Conservation (phyloP, 2,329 filamentous ascomycete genomes). For the Calycina marina region DNA sequence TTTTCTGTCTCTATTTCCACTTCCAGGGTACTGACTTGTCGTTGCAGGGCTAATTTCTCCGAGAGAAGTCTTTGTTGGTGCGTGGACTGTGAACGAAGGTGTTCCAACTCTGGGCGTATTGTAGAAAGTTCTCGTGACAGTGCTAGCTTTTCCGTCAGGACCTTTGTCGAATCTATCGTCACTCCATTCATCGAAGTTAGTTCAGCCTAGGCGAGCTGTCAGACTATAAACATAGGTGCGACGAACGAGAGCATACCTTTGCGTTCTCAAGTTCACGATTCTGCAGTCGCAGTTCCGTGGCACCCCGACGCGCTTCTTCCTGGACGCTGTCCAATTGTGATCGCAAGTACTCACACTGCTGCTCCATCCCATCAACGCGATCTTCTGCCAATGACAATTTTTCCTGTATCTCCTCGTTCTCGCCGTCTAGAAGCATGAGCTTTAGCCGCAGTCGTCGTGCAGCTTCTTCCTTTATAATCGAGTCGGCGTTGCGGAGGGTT, state of each 20-base stretch:
- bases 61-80: conserved; percentile 54
- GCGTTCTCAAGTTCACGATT: conserved; percentile 39
- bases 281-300: conserved; percentile 32
- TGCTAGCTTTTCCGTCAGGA: conserved; percentile 50
- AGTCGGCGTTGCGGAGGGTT: conserved; percentile 46
- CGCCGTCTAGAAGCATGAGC: conserved; percentile 56
- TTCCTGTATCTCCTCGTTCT: conserved; percentile 54
- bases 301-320: conserved; percentile 18
- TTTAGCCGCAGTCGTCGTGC: conserved; percentile 54
- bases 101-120: conserved; percentile 46
- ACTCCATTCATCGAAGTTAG: conserved; percentile 52
- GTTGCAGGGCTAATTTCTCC: conserved; percentile 68
- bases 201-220: conserved; percentile 40
- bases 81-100: conserved; percentile 40
- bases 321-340: conserved; percentile 34
- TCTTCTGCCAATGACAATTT: conserved; percentile 45
- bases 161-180: conserved; percentile 54
- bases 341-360: conserved; percentile 31
- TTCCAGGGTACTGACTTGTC: conserved; percentile 62
- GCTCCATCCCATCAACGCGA: conserved; percentile 39
- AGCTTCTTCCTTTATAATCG: conserved; percentile 62
- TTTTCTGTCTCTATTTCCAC: conserved; percentile 75
- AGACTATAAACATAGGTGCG: background rate
- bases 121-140: conserved; percentile 43
- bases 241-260: conserved; percentile 30